These are phyloP conservation scores for Venturia oleaginea DNA, from an alignment of 2,329 filamentous ascomycete genomes.

Conservation along the genomic window DNA sequence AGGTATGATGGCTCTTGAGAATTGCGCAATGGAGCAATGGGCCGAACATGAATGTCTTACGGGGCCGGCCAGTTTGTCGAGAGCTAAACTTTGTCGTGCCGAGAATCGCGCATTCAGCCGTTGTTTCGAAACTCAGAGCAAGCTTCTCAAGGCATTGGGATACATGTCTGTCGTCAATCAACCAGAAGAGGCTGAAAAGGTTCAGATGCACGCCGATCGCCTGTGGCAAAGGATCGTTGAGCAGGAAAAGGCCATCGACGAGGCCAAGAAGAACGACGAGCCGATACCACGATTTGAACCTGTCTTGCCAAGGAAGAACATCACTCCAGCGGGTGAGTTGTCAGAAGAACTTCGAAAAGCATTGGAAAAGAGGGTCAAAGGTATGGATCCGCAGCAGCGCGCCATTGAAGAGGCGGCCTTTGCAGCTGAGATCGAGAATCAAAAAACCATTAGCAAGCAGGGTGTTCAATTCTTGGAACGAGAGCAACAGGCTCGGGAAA, in stretches of 20 bases:
- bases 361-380: slow-evolving; percentile 10
- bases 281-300: slow-evolving; percentile 51
- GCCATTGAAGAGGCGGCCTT: slow-evolving; percentile 13
- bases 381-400: slow-evolving; percentile 5
- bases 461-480: slow-evolving; percentile 1
- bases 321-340: background rate
- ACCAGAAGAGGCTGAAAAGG: slow-evolving; percentile 59
- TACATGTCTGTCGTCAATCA: slow-evolving; percentile 64
- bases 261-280: slow-evolving; percentile 50
- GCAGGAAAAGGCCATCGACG: slow-evolving; percentile 67
- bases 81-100: slow-evolving; percentile 69
- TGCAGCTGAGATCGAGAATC: slow-evolving; percentile 10
- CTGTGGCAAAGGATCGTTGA: slow-evolving; percentile 80
- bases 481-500: background rate
- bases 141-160: slow-evolving; percentile 83
- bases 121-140: slow-evolving; percentile 84
- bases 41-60: slow-evolving; percentile 76
- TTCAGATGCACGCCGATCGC: slow-evolving; percentile 92
- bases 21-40: slow-evolving; percentile 81
- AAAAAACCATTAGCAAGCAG: background rate
- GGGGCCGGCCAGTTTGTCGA: slow-evolving; percentile 48
- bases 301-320: slow-evolving; percentile 33
- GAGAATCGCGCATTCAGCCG: slow-evolving; percentile 72
- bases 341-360: background rate
- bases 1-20: slow-evolving; percentile 77